These are phyloP conservation scores for Alternaria novae-zelandiae DNA, from an alignment of 2,329 filamentous ascomycete species.

Conservation along the genomic window DNA sequence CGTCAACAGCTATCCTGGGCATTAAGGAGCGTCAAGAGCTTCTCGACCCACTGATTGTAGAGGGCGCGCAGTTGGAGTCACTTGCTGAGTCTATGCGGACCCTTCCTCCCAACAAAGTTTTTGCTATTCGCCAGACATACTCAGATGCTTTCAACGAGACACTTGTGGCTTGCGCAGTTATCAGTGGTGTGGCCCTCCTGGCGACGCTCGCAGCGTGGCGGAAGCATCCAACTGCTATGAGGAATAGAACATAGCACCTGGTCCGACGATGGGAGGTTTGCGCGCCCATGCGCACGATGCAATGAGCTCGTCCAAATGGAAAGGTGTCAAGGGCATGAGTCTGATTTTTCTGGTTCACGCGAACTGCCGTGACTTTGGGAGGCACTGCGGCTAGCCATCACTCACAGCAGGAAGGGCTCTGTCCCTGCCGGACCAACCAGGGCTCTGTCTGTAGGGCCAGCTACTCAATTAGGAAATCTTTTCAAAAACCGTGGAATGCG, in stretches of 20 bases:
- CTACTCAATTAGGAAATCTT: background rate
- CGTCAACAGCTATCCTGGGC: conserved; percentile 16
- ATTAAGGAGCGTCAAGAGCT: conserved; percentile 11
- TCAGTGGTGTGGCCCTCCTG: conserved; percentile 18
- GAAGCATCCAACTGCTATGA: conserved; percentile 1
- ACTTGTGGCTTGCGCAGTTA: conserved; percentile 21
- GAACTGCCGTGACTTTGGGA: background rate
- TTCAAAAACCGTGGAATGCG: background rate
- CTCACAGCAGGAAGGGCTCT: background rate
- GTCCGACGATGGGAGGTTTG: background rate
- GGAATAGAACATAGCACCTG: background rate
- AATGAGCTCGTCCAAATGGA: too few species aligned
- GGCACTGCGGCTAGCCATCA: background rate
- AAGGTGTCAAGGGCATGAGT: background rate
- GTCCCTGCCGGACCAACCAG: background rate
- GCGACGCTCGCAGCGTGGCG: conserved; percentile 17
- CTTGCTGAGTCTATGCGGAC: conserved; percentile 10
- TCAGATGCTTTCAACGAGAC: conserved; percentile 25
- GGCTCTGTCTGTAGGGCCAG: background rate
- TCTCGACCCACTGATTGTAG: conserved; percentile 4
- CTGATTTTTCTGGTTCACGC: too few species aligned
- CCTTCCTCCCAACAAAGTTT: background rate
- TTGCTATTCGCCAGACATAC: conserved; percentile 12
- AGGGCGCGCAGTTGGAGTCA: conserved; percentile 6
- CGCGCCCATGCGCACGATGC: background rate